A percentile compares a stretch with the other conserved stretches of the same genome.
Evolutionary conservation across 257 asterid species (phyloP).

Genomic region (Solanum paucissectum): DNA sequence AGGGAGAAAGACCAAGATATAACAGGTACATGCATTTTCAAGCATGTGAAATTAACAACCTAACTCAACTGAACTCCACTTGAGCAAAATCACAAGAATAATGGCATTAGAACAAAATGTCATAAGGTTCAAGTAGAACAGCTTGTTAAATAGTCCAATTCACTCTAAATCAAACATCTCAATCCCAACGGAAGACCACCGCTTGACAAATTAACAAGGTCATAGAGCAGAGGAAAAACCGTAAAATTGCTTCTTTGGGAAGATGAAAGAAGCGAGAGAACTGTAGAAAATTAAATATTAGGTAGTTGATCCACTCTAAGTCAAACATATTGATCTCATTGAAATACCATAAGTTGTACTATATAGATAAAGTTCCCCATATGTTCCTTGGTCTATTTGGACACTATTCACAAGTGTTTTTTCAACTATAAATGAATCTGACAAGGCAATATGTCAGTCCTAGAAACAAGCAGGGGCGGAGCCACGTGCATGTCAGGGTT

Average conservation of each 20-base stretch:
- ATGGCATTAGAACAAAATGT: not conserved
- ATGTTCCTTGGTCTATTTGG: not conserved
- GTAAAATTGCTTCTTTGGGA: not conserved
- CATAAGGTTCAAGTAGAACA: not conserved
- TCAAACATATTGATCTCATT: not conserved
- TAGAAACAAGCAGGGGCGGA: not conserved
- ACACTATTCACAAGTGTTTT: not conserved
- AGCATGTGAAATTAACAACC: not conserved
- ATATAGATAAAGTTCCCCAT: not conserved
- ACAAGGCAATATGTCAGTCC: not conserved
- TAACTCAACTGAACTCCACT: not conserved
- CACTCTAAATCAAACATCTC: not conserved
- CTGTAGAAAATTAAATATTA: not conserved
- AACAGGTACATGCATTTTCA: not conserved
- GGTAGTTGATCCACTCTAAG: not conserved
- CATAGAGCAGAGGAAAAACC: not conserved
- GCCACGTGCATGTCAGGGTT: not conserved
- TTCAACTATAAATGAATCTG: not conserved
- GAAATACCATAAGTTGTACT: not conserved
- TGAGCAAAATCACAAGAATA: not conserved
- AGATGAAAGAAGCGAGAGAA: not conserved
- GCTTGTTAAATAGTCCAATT: not conserved
- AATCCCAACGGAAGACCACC: not conserved
- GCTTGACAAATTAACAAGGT: not conserved
- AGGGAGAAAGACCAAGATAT: not conserved